A percentile compares a stretch with the other conserved stretches of the same genome.
These are phyloP conservation scores for Phyllosticta ampelicida DNA, from an alignment of 2,329 filamentous ascomycete species.

Conservation along the genomic window DNA sequence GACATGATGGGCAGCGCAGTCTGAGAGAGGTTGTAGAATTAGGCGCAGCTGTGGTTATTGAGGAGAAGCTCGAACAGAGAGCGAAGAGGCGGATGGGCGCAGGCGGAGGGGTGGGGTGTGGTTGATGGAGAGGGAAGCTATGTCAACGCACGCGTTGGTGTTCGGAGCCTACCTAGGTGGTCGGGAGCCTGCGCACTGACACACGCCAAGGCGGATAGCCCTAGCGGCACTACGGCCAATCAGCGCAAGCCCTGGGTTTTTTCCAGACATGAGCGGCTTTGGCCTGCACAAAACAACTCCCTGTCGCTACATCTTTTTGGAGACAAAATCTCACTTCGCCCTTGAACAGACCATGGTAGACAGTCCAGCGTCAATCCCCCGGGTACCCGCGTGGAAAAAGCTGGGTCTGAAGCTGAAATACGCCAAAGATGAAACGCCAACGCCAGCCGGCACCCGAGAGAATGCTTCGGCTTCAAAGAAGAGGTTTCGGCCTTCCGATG, in stretches of 20 bases:
- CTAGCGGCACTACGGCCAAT: background rate
- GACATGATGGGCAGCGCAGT: constrained; percentile 27
- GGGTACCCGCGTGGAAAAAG: constrained; percentile 49
- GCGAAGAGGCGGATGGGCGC: constrained; percentile 1
- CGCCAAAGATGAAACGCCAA: constrained; percentile 13
- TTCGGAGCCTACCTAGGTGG: constrained; percentile 10
- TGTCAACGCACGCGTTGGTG: constrained; percentile 11
- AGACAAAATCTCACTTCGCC: background rate
- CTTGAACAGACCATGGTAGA: background rate
- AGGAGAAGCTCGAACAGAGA: background rate
- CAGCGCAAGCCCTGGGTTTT: constrained; percentile 6
- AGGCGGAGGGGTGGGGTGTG: background rate
- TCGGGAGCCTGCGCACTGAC: background rate
- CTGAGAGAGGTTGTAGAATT: background rate
- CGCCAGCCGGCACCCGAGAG: background rate
- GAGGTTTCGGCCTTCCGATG: background rate
- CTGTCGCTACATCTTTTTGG: background rate
- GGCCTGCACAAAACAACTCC: background rate
- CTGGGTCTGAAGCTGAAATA: constrained; percentile 50
- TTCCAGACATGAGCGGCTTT: background rate
- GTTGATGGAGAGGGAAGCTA: constrained; percentile 9
- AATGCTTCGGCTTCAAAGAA: constrained; percentile 2
- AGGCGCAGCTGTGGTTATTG: background rate
- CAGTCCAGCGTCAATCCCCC: constrained; percentile 4
- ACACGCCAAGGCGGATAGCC: constrained; percentile 5